Conservation (phyloP, 1,284 basidiomycete species). For the Pyrrhoderma lamaoense region DNA sequence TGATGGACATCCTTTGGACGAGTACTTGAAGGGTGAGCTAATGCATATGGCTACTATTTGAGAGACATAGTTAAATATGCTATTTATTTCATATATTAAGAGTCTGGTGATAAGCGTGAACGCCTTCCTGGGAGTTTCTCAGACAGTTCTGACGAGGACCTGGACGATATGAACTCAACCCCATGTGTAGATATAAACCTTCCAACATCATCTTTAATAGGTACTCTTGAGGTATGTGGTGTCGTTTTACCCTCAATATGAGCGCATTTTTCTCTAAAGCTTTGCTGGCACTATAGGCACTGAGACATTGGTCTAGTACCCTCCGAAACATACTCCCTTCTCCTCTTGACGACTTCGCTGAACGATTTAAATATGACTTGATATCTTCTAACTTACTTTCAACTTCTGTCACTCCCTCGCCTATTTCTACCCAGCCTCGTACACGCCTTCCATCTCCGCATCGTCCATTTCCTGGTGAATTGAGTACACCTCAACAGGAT, state of each 20-base stretch:
- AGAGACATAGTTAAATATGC: not conserved
- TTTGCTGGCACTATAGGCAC: conserved; percentile 22
- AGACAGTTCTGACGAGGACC: conserved; percentile 10
- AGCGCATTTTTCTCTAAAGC: conserved; percentile 13
- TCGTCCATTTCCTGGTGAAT: conserved; percentile 39
- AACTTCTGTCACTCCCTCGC: conserved; percentile 32
- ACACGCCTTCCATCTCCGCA: conserved; percentile 26
- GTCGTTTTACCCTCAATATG: conserved; percentile 1
- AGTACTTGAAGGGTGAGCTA: conserved; percentile 61
- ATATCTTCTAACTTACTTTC: conserved; percentile 74
- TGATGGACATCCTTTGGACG: conserved; percentile 67
- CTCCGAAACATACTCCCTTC: conserved; percentile 19
- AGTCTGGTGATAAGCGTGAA: conserved; percentile 11
- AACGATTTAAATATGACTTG: conserved; percentile 79
- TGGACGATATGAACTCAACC: conserved; percentile 1
- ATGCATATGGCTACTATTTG: not conserved
- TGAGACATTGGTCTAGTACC: conserved; percentile 22
- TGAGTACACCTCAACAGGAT: conserved; percentile 21
- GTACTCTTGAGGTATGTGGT: conserved; percentile 4
- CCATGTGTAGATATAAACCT: conserved; percentile 3
- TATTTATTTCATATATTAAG: not conserved
- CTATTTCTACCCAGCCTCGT: conserved; percentile 25
- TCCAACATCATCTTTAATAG: not conserved
- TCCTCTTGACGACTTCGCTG: conserved; percentile 42
- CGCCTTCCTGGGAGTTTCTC: conserved; percentile 10